A percentile compares a stretch with the other conserved stretches of the same genome.
These are phyloP conservation scores for Auricularia cornea DNA, from an alignment of 768 basidiomycete genomes.

Conservation along the genomic window DNA sequence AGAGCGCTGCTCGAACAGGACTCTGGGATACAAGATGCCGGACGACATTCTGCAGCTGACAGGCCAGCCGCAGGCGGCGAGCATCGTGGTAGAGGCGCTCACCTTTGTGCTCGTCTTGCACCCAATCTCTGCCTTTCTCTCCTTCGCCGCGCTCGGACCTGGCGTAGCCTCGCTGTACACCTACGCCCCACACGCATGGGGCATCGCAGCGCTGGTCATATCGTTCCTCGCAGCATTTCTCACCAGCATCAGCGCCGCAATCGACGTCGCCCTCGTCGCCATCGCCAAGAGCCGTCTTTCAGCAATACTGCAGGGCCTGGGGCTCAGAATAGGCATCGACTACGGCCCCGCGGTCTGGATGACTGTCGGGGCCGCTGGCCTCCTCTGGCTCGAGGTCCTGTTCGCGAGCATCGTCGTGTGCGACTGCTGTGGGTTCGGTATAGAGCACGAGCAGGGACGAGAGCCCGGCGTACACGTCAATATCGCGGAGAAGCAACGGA, in stretches of 20 bases:
- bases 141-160: conserved; percentile 45
- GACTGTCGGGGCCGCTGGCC: neutral
- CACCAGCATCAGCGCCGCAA: conserved; percentile 45
- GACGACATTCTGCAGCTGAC: conserved; percentile 34
- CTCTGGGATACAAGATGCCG: conserved; percentile 57
- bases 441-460: neutral
- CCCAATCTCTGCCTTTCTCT: conserved; percentile 52
- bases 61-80: conserved; percentile 31
- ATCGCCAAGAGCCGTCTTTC: conserved; percentile 39
- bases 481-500: neutral
- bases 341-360: neutral
- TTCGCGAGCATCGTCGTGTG: neutral
- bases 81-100: conserved; percentile 37
- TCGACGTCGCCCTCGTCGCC: conserved; percentile 55
- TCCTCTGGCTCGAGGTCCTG: neutral
- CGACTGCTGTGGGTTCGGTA: neutral
- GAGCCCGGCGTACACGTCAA: neutral
- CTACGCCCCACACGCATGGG: neutral
- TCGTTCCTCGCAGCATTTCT: conserved; percentile 50
- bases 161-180: conserved; percentile 32
- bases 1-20: conserved; percentile 50
- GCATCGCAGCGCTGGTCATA: conserved; percentile 48
- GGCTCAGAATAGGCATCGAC: neutral
- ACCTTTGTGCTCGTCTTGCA: conserved; percentile 57
- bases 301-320: conserved; percentile 13